Evolutionary conservation across 805 yeast genomes (phyloP).

Genomic region (Schizosaccharomyces pombe): ASM294v3 CU329670.1:187001-187500

Average conservation of each 20-base stretch:
- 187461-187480: slow-evolving; percentile 99
- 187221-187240: slow-evolving; percentile 74
- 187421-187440: slow-evolving; percentile 99
- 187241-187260: slow-evolving; percentile 94
- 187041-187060: slow-evolving; percentile 97
- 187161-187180: slow-evolving; percentile 98
- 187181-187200: slow-evolving; percentile 87
- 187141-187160: slow-evolving; percentile 99
- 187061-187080: slow-evolving; percentile 51
- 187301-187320: slow-evolving; percentile 99
- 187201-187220: slow-evolving; percentile 91
- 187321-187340: slow-evolving; percentile 77
- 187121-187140: slow-evolving; percentile 97
- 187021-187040: slow-evolving; percentile 98
- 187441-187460: slow-evolving; percentile 93
- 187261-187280: slow-evolving; percentile 98
- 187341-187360: slow-evolving; percentile 98
- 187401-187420: slow-evolving; percentile 96
- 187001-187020: slow-evolving; percentile 97
- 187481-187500: slow-evolving; percentile 94
- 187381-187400: slow-evolving; percentile 99
- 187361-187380: slow-evolving; percentile 99
- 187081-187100: slow-evolving; percentile 94
- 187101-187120: slow-evolving; percentile 78
- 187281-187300: slow-evolving; percentile 98